A percentile compares a stretch with the other conserved stretches of the same genome.
phyloP scores from a whole-genome alignment of 208 protist species.

The Acanthamoeba lenticulata region DNA sequence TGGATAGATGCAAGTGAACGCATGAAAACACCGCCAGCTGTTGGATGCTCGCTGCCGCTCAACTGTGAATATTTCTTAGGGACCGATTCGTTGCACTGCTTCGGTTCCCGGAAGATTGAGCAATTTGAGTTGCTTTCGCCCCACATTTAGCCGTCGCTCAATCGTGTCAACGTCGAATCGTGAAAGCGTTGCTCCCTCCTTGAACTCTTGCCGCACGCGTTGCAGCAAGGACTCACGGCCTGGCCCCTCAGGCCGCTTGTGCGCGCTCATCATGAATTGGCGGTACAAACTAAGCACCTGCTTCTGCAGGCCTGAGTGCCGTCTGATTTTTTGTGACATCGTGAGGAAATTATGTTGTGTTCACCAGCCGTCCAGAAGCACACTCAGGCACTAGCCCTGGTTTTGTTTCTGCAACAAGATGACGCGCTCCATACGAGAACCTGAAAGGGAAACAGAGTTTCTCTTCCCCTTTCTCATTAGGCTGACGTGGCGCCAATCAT shows the following conservation, averaged over 20 bases:
- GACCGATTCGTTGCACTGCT: neutral
- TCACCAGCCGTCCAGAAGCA: neutral
- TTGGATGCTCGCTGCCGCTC: too few species aligned
- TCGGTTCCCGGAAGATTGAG: conserved; percentile 15
- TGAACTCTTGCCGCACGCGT: conserved; percentile 17
- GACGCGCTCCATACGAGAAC: too few species aligned
- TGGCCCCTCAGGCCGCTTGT: neutral
- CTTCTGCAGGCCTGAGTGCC: conserved; percentile 38
- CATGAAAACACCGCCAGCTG: too few species aligned
- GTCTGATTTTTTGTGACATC: conserved; percentile 20
- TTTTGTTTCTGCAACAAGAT: too few species aligned
- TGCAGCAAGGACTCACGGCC: neutral
- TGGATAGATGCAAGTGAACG: neutral
- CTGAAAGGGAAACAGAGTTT: too few species aligned
- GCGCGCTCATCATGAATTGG: neutral
- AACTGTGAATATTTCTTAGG: neutral
- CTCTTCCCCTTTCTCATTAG: neutral
- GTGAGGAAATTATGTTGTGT: neutral
- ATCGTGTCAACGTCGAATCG: conserved; percentile 29
- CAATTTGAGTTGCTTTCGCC: conserved; percentile 42
- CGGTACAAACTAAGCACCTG: conserved; percentile 33
- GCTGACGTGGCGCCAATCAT: neutral
- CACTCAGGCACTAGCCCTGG: too few species aligned
- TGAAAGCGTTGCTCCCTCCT: conserved; percentile 22
- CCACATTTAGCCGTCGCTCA: neutral